A percentile compares a stretch with the other conserved stretches of the same genome.
phyloP scores from a whole-genome alignment of 768 basidiomycete genomes.

The Gymnopilus dilepis region DNA sequence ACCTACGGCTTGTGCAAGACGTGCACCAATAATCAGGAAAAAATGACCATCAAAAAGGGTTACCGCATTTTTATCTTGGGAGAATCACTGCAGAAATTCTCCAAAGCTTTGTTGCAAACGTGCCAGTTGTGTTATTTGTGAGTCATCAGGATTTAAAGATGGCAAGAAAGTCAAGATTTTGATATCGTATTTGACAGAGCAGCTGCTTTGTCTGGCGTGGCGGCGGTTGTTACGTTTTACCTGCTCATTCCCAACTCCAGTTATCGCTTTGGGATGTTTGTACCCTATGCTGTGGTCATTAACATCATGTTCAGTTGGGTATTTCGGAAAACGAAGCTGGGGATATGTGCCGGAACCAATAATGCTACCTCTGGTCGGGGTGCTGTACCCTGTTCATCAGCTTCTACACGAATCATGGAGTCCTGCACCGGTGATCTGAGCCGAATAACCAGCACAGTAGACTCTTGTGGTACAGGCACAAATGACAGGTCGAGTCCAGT shows the following conservation, averaged over 20 bases:
- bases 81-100: constrained; percentile 9
- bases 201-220: constrained; percentile 6
- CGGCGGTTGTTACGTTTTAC: constrained; percentile 6
- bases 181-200: constrained; percentile 2
- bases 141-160: not conserved
- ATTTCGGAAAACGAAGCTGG: constrained; percentile 6
- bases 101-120: constrained; percentile 10
- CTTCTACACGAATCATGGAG: not conserved
- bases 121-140: constrained; percentile 14
- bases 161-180: not conserved
- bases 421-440: not conserved
- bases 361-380: not conserved
- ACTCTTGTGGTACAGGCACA: not conserved
- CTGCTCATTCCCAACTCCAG: not conserved
- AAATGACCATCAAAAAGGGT: constrained; percentile 1
- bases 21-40: not conserved
- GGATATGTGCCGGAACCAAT: not conserved
- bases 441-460: not conserved
- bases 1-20: constrained; percentile 8
- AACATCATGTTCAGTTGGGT: constrained; percentile 19
- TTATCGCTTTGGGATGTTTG: constrained; percentile 13
- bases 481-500: not conserved
- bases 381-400: not conserved
- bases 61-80: constrained; percentile 8
- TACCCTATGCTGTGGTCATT: constrained; percentile 4